Percentiles rank a stretch among this genome's conserved stretches.
These are phyloP conservation scores for Coemansia sp. DNA, from an alignment of 192 early-diverging fungal species.

Conservation along the genomic window DNA sequence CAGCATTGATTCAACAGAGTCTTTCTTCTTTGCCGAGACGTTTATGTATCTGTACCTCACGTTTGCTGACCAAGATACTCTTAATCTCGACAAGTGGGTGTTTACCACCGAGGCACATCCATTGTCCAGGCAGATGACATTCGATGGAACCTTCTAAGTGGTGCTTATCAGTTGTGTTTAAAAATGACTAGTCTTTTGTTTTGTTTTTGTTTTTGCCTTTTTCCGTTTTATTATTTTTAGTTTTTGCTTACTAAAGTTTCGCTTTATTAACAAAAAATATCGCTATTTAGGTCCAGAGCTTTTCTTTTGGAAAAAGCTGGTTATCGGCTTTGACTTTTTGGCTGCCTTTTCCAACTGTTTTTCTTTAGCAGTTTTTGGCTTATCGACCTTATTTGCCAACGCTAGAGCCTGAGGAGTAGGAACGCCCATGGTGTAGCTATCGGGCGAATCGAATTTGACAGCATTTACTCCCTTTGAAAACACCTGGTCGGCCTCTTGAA, in stretches of 20 bases:
- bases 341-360: slow-evolving; percentile 47
- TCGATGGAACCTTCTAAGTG: slow-evolving; percentile 47
- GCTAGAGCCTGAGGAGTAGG: slow-evolving; percentile 8
- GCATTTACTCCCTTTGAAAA: slow-evolving; percentile 15
- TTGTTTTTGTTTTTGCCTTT: neutral
- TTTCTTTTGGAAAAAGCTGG: slow-evolving; percentile 43
- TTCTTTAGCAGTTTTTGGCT: slow-evolving; percentile 47
- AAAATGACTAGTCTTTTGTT: neutral
- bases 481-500: slow-evolving; percentile 15
- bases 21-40: slow-evolving; percentile 92
- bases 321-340: slow-evolving; percentile 43
- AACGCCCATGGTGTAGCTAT: slow-evolving; percentile 33
- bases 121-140: slow-evolving; percentile 44
- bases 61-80: slow-evolving; percentile 67
- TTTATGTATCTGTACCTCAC: slow-evolving; percentile 91
- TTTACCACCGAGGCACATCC: slow-evolving; percentile 98
- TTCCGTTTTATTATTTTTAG: neutral
- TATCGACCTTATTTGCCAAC: neutral
- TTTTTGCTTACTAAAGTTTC: neutral
- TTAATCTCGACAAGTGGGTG: slow-evolving; percentile 81
- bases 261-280: neutral
- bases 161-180: neutral
- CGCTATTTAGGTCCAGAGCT: neutral
- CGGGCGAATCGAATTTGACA: slow-evolving; percentile 29
- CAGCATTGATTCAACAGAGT: slow-evolving; percentile 52